Percentiles rank a stretch among this genome's conserved stretches.
Evolutionary conservation across 31 red algal species (phyloP).

Genomic region (Porphyra umbilicalis): DNA sequence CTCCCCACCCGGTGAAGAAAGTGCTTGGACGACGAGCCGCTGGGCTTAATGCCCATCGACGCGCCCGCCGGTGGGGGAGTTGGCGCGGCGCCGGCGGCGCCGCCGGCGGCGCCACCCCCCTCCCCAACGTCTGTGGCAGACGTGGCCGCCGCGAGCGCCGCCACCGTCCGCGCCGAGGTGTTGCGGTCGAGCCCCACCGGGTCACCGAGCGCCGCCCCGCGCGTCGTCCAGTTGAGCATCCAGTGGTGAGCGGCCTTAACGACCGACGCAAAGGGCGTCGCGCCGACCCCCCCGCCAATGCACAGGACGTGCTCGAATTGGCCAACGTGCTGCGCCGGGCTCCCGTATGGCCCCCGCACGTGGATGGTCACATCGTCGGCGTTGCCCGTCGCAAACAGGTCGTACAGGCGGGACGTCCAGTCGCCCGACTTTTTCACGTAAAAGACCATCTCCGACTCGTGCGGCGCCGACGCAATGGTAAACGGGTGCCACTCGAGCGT

Average conservation of each 20-base stretch:
- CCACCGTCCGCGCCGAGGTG: not conserved
- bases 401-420: constrained; percentile 66
- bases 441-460: constrained; percentile 66
- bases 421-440: constrained; percentile 82
- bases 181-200: not conserved
- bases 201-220: constrained; percentile 11
- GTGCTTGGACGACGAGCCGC: not conserved
- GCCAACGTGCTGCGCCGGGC: constrained; percentile 69
- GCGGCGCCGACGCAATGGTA: constrained; percentile 75
- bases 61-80: not conserved
- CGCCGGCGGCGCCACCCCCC: not conserved
- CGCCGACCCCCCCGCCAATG: constrained; percentile 74
- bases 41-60: not conserved
- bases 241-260: constrained; percentile 60
- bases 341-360: constrained; percentile 75
- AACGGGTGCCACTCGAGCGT: constrained; percentile 72
- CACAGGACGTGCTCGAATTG: constrained; percentile 71
- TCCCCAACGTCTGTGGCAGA: too few species aligned
- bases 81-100: not conserved
- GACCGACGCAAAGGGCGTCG: constrained; percentile 71
- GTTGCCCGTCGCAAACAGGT: constrained; percentile 36
- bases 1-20: not conserved
- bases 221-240: constrained; percentile 54
- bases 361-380: constrained; percentile 44
- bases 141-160: not conserved